Conservation (phyloP, 257 asterid genomes). For the Capsicum baccatum region DNA sequence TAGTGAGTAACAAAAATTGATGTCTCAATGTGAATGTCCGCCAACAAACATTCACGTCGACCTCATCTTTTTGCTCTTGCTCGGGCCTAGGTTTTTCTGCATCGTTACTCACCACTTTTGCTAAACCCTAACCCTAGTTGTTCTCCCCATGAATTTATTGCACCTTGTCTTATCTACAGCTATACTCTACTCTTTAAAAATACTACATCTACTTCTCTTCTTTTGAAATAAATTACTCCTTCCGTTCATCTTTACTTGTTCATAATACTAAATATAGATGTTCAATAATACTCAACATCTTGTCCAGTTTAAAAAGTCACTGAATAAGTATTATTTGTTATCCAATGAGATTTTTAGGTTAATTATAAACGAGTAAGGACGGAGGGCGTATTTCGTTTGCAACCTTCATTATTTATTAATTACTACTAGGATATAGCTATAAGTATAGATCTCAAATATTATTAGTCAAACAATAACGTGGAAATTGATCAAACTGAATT, state of each 20-base stretch:
- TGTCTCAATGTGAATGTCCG: constrained; percentile 69
- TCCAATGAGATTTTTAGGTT: no score
- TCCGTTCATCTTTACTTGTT: no score
- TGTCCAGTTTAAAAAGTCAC: no score
- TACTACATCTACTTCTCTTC: constrained; percentile 31
- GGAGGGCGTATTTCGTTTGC: background rate
- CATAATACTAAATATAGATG: no score
- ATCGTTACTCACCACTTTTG: constrained; percentile 49
- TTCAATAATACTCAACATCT: no score
- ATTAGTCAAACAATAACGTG: constrained; percentile 58
- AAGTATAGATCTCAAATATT: background rate
- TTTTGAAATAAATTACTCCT: constrained; percentile 1
- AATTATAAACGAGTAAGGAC: no score
- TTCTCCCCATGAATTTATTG: constrained; percentile 66
- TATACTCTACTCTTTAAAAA: background rate
- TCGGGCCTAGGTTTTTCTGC: constrained; percentile 58
- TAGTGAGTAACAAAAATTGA: constrained; percentile 30
- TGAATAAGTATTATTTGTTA: no score
- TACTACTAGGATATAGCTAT: background rate
- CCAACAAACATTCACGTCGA: constrained; percentile 97
- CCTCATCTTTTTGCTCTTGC: constrained; percentile 56
- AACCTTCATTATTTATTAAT: constrained; percentile 20
- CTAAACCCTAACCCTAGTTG: constrained; percentile 71
- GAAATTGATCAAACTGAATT: constrained; percentile 37
- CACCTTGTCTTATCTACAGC: constrained; percentile 45